Conservation (phyloP, 192 early-diverging fungal species). For the Chytriomyces confervae region DNA sequence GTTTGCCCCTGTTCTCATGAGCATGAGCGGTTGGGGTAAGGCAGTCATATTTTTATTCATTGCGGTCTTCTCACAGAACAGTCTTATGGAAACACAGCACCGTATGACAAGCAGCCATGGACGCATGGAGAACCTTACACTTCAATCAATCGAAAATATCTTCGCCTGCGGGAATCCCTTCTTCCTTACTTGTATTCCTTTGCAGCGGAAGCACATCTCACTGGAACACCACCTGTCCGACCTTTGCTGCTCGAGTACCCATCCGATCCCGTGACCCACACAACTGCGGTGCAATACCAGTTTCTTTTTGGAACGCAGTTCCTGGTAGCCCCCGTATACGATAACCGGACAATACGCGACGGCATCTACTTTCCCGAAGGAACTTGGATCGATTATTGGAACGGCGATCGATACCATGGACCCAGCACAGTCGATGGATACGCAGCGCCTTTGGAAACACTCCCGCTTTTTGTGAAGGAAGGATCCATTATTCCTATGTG, state of each 20-base stretch:
- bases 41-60: too few species aligned
- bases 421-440: neutral
- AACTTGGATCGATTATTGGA: slow-evolving; percentile 27
- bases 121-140: slow-evolving; percentile 26
- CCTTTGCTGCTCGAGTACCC: slow-evolving; percentile 20
- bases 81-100: too few species aligned
- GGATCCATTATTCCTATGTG: slow-evolving; percentile 29
- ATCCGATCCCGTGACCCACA: slow-evolving; percentile 3
- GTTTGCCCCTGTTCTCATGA: slow-evolving; percentile 24
- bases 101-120: slow-evolving; percentile 16
- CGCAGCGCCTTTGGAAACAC: slow-evolving; percentile 21
- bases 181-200: slow-evolving; percentile 20
- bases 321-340: slow-evolving; percentile 21
- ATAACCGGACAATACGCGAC: neutral
- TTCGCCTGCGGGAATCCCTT: slow-evolving; percentile 7
- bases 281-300: neutral
- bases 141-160: slow-evolving; percentile 28
- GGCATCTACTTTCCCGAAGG: slow-evolving; percentile 23
- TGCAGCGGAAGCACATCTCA: slow-evolving; percentile 15
- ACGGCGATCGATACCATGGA: slow-evolving; percentile 2
- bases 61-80: too few species aligned
- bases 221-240: slow-evolving; percentile 13
- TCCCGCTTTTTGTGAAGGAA: slow-evolving; percentile 28
- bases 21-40: slow-evolving; percentile 1
- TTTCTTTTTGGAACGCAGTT: slow-evolving; percentile 31